These are phyloP conservation scores for Trametes cinnabarina DNA, from an alignment of 768 basidiomycete genomes.

Conservation along the genomic window DNA sequence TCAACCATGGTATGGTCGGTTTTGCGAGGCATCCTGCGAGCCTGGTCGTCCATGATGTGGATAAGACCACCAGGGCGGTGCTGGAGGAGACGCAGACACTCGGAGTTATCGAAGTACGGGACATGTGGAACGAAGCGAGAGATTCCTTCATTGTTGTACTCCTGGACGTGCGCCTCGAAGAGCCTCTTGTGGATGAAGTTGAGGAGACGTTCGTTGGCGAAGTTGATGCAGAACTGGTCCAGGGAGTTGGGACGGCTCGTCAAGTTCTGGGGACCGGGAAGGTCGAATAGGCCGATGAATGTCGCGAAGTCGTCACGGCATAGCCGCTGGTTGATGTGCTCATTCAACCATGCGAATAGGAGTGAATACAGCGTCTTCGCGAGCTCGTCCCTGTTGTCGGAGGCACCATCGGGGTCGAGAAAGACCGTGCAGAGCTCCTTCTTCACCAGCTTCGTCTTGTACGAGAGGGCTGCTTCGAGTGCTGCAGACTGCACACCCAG, in stretches of 20 bases:
- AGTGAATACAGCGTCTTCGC: conserved; percentile 92
- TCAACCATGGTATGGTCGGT: conserved; percentile 94
- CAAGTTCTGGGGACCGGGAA: conserved; percentile 91
- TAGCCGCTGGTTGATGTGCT: conserved; percentile 92
- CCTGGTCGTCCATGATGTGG: conserved; percentile 98
- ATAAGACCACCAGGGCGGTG: conserved; percentile 88
- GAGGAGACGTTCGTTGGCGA: conserved; percentile 90
- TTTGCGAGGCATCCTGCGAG: conserved; percentile 81
- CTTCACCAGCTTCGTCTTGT: conserved; percentile 89
- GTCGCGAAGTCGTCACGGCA: conserved; percentile 91
- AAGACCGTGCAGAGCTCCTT: conserved; percentile 98
- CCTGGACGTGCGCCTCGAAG: conserved; percentile 78
- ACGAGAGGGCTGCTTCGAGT: conserved; percentile 80
- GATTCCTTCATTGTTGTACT: conserved; percentile 84
- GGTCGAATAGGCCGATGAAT: conserved; percentile 91
- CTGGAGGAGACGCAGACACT: conserved; percentile 83
- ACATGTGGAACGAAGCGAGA: conserved; percentile 63
- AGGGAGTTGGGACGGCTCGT: conserved; percentile 86
- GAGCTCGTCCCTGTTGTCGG: conserved; percentile 91
- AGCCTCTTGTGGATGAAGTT: conserved; percentile 75
- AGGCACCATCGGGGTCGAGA: conserved; percentile 90
- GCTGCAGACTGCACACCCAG: conserved; percentile 73
- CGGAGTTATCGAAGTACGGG: conserved; percentile 87
- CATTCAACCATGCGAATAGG: conserved; percentile 94
- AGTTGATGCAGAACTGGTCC: conserved; percentile 96